These are phyloP conservation scores for Geoglossum cookeanum DNA, from an alignment of 2,329 filamentous ascomycete genomes.

Conservation along the genomic window DNA sequence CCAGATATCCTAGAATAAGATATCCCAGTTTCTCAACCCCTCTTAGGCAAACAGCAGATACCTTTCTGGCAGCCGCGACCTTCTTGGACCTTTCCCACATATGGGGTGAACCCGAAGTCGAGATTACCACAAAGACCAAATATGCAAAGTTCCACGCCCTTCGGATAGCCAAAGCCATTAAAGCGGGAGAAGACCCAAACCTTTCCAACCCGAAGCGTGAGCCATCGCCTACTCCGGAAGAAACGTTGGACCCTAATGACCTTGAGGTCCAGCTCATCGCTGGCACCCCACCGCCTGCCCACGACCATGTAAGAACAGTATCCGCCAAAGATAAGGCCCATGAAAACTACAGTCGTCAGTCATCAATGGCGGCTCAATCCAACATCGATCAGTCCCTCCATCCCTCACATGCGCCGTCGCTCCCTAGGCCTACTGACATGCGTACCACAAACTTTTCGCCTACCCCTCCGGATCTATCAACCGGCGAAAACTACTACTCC, in stretches of 20 bases:
- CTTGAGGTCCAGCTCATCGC: conserved; percentile 41
- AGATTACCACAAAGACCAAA: conserved; percentile 73
- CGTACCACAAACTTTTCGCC: conserved; percentile 3
- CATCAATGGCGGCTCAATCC: not conserved
- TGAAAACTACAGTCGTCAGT: not conserved
- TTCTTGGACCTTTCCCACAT: conserved; percentile 79
- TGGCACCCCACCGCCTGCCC: conserved; percentile 17
- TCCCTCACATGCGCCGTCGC: not conserved
- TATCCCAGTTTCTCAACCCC: conserved; percentile 5
- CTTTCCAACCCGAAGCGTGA: conserved; percentile 57
- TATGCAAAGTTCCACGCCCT: conserved; percentile 93
- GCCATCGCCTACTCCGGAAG: conserved; percentile 24
- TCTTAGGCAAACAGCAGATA: conserved; percentile 70
- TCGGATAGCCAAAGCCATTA: conserved; percentile 77
- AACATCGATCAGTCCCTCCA: not conserved
- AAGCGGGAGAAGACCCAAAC: conserved; percentile 82
- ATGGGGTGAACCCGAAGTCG: conserved; percentile 58
- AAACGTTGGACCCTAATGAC: conserved; percentile 39
- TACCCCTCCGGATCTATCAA: conserved; percentile 11
- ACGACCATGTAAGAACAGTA: not conserved
- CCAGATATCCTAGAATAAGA: not conserved
- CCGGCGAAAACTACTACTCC: conserved; percentile 17
- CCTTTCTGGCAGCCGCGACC: conserved; percentile 77
- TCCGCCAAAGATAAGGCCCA: conserved; percentile 4
- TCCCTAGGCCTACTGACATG: not conserved